Evolutionary conservation across 257 asterid genomes (phyloP), one percentile per base, ranked within the genome.

Genomic region (Solanum pimpinellifolium): DNA sequence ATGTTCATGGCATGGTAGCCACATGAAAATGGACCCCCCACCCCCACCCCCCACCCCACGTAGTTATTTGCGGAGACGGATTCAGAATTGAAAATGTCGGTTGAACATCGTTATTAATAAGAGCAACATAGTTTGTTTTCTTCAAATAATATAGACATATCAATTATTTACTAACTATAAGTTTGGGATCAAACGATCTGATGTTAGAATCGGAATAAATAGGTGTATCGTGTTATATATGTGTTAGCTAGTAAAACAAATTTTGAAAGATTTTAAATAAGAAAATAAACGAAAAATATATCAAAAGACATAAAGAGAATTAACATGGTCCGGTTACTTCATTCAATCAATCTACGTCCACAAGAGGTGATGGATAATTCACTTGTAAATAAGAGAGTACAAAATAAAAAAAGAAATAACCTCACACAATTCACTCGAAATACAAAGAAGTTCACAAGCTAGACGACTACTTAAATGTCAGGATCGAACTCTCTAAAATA

Each of bases 1-100:
- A 83, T 90, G 91, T 83, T 65, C 68, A 75, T 65, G 59, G 92
- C 31, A 87, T 80, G 91, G 93, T 85, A 83, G 66, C 89, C 90
- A 86, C 92, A 89, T 89, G 93, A 89, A 16, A 60, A 72, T 27
- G 90, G 92, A 82, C 89, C 81, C 18, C 88, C 88, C 33, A 52
- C 52, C 86, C 89, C 15, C 60, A 6, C 5, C 85, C 15, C 9
- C 80, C 72, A 84, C 59, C 37, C 37, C 60, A 76, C 59, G 13
- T 69, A 3, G n/a, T n/a, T 42, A 4, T 25, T 77, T 13, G 37
- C 1, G 10, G 74, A 68, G 21, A 11, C 5, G 3, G 37, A 68
- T 27, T 68, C 39, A 68, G 11, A 7, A 68, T 68, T 68, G 11
- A 2, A 27, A 68, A 29, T 66, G 11, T 27, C 5, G 20, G 1